Conservation (phyloP, 805 yeast species). For the Nakazawaea peltata region DNA sequence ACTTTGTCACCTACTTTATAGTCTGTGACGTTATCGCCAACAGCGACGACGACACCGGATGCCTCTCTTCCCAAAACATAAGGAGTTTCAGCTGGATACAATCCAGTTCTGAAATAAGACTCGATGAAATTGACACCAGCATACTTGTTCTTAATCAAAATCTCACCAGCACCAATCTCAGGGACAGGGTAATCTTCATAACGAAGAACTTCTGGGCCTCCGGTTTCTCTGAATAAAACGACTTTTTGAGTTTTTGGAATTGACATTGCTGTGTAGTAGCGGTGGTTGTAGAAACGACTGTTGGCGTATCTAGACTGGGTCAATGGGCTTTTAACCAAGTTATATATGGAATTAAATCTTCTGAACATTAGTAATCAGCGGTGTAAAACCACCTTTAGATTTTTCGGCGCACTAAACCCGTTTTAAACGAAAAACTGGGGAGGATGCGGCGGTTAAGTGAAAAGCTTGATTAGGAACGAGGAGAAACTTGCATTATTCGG, state of each 20-base stretch:
- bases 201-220: constrained; percentile 53
- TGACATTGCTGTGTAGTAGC: too few relatives aligned
- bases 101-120: constrained; percentile 71
- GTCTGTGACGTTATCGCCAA: constrained; percentile 48
- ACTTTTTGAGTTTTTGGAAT: constrained; percentile 59
- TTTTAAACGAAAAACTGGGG: too few relatives aligned
- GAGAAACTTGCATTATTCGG: too few relatives aligned
- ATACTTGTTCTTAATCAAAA: constrained; percentile 65
- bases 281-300: constrained; percentile 40
- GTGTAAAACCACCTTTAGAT: too few relatives aligned
- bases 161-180: constrained; percentile 40
- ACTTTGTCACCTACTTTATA: constrained; percentile 66
- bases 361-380: too few relatives aligned
- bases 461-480: too few relatives aligned
- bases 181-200: constrained; percentile 58
- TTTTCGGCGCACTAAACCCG: too few relatives aligned
- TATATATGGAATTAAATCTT: too few relatives aligned
- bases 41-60: constrained; percentile 57
- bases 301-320: too few relatives aligned
- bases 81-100: constrained; percentile 60
- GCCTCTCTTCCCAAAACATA: constrained; percentile 65
- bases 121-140: constrained; percentile 84
- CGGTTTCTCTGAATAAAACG: constrained; percentile 41
- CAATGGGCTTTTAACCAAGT: too few relatives aligned
- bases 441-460: too few relatives aligned